A percentile compares a stretch with the other conserved stretches of the same genome.
These are phyloP conservation scores for Casaregolazyma suthepensis DNA, from an alignment of 1,139 yeast genomes.

Conservation along the genomic window DNA sequence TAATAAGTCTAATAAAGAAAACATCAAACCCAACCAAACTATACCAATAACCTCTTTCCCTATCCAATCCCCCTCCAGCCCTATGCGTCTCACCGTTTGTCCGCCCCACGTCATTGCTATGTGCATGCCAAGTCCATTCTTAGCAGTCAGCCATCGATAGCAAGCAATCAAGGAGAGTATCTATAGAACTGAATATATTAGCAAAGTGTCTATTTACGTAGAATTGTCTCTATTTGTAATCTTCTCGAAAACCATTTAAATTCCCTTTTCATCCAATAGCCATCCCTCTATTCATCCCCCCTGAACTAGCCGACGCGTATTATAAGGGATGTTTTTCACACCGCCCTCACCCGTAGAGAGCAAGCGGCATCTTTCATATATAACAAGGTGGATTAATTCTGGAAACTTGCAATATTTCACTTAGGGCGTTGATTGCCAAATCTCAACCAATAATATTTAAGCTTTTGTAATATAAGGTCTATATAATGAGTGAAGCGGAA, in stretches of 20 bases:
- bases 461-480: not conserved
- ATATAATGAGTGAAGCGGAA: not conserved
- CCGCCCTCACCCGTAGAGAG: not conserved
- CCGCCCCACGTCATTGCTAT: not conserved
- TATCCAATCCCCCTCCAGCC: not conserved
- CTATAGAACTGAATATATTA: not conserved
- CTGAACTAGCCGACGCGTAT: not conserved
- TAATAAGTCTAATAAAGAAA: no score
- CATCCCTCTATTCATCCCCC: not conserved
- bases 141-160: not conserved
- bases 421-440: not conserved
- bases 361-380: not conserved
- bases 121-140: not conserved
- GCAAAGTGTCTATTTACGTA: not conserved
- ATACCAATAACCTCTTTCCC: not conserved
- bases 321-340: not conserved
- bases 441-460: not conserved
- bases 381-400: not conserved
- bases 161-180: not conserved
- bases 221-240: not conserved
- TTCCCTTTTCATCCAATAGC: not conserved
- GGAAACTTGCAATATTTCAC: not conserved
- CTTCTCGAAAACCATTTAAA: not conserved
- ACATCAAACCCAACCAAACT: not conserved
- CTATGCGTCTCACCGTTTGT: not conserved